phyloP scores from a whole-genome alignment of 345 rosid genomes.

The Aquilaria malaccensis region DNA sequence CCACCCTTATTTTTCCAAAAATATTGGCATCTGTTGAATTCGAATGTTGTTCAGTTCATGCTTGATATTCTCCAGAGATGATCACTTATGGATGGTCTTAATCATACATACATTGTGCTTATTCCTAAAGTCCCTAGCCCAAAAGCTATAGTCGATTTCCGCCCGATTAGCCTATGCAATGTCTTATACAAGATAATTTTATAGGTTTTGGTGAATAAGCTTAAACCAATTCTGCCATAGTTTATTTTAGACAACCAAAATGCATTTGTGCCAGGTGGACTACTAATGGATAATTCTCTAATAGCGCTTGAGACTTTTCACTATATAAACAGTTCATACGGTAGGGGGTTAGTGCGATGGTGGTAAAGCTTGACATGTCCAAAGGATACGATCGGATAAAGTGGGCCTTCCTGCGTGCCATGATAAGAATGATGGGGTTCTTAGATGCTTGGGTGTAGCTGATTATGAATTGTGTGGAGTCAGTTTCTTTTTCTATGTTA shows the following conservation, averaged over 20 bases:
- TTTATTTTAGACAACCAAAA: neutral
- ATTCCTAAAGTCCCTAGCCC: neutral
- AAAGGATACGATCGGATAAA: no score
- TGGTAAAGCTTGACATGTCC: no score
- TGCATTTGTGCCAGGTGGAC: neutral
- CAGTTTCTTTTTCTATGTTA: no score
- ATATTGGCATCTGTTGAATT: neutral
- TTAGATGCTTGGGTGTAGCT: no score
- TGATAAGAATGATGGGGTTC: no score
- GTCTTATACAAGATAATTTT: neutral
- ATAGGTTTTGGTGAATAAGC: no score
- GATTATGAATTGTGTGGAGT: no score
- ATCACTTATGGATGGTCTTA: neutral
- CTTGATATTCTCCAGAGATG: neutral
- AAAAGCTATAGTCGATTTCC: neutral
- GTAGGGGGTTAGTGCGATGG: no score
- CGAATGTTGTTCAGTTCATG: no score
- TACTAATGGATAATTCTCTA: neutral
- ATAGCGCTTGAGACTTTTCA: slow-evolving; percentile 8
- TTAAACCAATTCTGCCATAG: no score
- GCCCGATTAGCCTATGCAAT: neutral
- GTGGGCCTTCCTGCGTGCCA: no score
- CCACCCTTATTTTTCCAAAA: neutral
- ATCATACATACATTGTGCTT: neutral
- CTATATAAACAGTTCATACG: no score